phyloP scores from a whole-genome alignment of 768 basidiomycete species.

The Crassisporium funariophilum region DNA sequence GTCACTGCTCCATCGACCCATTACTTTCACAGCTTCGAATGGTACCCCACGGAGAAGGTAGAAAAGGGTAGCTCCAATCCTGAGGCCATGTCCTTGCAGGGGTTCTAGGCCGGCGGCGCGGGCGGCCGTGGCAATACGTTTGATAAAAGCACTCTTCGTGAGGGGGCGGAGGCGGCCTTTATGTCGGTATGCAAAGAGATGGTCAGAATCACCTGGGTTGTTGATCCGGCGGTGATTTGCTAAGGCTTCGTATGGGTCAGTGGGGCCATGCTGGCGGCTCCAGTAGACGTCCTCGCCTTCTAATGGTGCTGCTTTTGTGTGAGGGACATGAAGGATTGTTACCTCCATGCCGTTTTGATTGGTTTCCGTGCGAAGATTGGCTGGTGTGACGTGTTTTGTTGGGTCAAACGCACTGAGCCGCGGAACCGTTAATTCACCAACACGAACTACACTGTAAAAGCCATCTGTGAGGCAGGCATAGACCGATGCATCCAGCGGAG shows the following conservation, averaged over 20 bases:
- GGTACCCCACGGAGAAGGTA: slow-evolving; percentile 34
- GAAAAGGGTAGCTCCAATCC: slow-evolving; percentile 30
- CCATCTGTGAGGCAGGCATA: background rate
- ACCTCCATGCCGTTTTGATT: slow-evolving; percentile 13
- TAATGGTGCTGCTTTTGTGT: background rate
- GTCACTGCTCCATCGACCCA: slow-evolving; percentile 31
- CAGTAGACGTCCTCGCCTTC: slow-evolving; percentile 3
- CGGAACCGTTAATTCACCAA: background rate
- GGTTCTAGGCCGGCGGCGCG: slow-evolving; percentile 2
- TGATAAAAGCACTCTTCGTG: slow-evolving; percentile 28
- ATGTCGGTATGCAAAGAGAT: slow-evolving; percentile 31
- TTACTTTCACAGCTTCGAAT: slow-evolving; percentile 34
- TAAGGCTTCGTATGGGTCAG: slow-evolving; percentile 27
- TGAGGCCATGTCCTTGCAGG: slow-evolving; percentile 28
- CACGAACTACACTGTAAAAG: background rate
- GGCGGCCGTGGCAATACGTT: slow-evolving; percentile 1
- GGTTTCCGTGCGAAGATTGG: background rate
- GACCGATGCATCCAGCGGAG: slow-evolving; percentile 30
- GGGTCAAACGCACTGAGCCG: background rate
- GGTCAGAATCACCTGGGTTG: background rate
- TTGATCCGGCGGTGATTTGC: slow-evolving; percentile 9
- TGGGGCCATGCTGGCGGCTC: slow-evolving; percentile 25
- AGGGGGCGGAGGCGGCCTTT: slow-evolving; percentile 20
- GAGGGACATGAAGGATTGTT: slow-evolving; percentile 17
- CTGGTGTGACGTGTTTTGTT: background rate